Base-by-base conservation (phyloP, 2,329 filamentous ascomycete species). In the Aspergillus unguis region DNA sequence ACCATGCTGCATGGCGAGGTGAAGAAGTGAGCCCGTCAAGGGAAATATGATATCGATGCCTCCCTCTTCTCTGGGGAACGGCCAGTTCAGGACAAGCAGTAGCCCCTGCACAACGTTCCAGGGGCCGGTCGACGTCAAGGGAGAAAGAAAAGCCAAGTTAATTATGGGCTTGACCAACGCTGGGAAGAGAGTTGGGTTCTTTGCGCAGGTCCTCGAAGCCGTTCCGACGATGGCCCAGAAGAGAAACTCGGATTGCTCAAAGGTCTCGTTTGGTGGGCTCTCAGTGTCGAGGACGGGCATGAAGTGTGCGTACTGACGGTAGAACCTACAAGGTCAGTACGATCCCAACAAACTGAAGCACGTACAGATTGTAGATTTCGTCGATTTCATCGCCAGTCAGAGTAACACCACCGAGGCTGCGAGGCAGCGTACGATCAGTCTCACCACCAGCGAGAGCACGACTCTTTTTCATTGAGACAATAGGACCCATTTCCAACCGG, bases 201-300 rank as follows among this genome's bases (percentile, higher is more conserved):
- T 67, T 1, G 61, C 40, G 47, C 72, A 75, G 3, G 66, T 66
- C 6, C 72, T 63, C 51, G 68, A 71, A 10, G 66, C 65, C 7
- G 71, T 66, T 2, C 68, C 66, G 10, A 74, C 63, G 5, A 75
- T 86, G 44, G 87, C 82, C 91, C 91, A 96, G 71, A 95, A 95
- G 1, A 96, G 80, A 10, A 96, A 77, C 3, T 85, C 85, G 46
- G 90, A 87, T 62, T 92, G 86, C 54, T 85, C 81, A 65, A 87
- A 87, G 67, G 89, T 94, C 53, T 84, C 77, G 43, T 94, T 87
- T 1, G 90, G 86, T 0, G 81, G 74, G 58, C 85, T 83, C 7
- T 78, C 67, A 5, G 65, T 62, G 36, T 74, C 71, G 0, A 75
- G 61, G 11, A 75, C 66, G 0, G 72, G 71, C 9, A 75, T 53